Base-by-base conservation (phyloP, 495 filamentous ascomycete genomes). In the Neurospora discreta region DNA sequence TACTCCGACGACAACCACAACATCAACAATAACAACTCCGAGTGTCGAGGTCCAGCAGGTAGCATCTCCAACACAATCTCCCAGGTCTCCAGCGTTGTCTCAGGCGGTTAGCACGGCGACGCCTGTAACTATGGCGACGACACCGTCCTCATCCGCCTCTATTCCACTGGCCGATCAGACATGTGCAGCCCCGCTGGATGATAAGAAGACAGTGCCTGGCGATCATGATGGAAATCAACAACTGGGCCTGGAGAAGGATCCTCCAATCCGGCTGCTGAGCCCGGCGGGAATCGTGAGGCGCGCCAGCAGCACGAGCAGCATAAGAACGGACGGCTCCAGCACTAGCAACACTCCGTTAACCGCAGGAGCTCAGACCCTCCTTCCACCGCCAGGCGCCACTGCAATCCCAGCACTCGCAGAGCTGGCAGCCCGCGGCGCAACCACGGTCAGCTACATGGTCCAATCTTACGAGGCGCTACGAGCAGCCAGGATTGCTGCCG, bases 401-500 rank as follows among this genome's bases (percentile, higher is more conserved):
- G 20, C 46, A 13, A 60, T 60, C 52, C 52, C 52, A 23, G 52
- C 52, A 60, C 39, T 33, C 36, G 46, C 68, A 60, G 52, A 60
- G 26, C 15, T 60, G 52, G 52, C 69, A 43, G 74, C 71, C 33
- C 70, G 73, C 58, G 71, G 76, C 73, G 52, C 71, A 43, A 73
- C 70, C 23, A 72, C 77, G 69, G 77, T 78, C 73, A 75, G 73
- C 76, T 69, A 74, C 60, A 76, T 76, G 77, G 74, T 78, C 76
- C 75, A 81, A 74, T 80, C 78, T 68, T 77, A 77, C 52, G 77
- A 79, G 71, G 75, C 78, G 43, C 39, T 79, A 60, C 77, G 73
- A 9, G 73, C 76, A 3, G 40, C 77, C 46, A 75, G 65, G 39
- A 68, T 75, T 30, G 68, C 16, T 60, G 73, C 69, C 38, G 75